Base-by-base conservation (phyloP, 345 rosid genomes). In the Hevea brasiliensis region DNA sequence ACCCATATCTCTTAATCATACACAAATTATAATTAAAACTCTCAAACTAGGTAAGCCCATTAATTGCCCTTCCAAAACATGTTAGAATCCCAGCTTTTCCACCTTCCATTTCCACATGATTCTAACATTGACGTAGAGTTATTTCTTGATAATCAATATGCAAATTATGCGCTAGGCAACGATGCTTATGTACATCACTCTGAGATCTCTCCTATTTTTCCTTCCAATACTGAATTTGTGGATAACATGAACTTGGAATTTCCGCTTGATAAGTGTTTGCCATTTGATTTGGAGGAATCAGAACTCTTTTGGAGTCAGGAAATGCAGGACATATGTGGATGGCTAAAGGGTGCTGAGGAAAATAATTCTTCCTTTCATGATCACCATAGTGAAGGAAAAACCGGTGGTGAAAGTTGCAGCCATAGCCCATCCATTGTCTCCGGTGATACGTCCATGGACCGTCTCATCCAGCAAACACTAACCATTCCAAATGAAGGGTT, bases 401-500 rank as follows among this genome's bases (percentile, higher is more conserved):
- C n/a, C n/a, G n/a, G n/a, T n/a, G n/a, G n/a, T n/a, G n/a, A n/a
- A n/a, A n/a, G n/a, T n/a, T n/a, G n/a, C n/a, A 15, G 4, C n/a
- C 24, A 35, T 61, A 13, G 21, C 15, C 40, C 56, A 9, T 7
- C 11, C 11, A 12, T 7, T 42, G 3, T 8, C 2, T 42, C 11
- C 7, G 47, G 7, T 12, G 7, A 42, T 42, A 12, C 47, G 7
- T n/a, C n/a, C n/a, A n/a, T n/a, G n/a, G n/a, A n/a, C n/a, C n/a
- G n/a, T n/a, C n/a, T n/a, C n/a, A n/a, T n/a, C n/a, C n/a, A n/a
- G n/a, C 70, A 41, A n/a, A 10, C 71, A 24, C 58, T 80, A 5
- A 61, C 8, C 27, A 32, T 75, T 5, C 79, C 83, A 26, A 26
- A 40, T 17, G 74, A 54, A 67, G 67, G 27, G 35, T 47, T 61